phyloP scores from a whole-genome alignment of 2,329 filamentous ascomycete genomes.

The Aspergillus ruber region DNA sequence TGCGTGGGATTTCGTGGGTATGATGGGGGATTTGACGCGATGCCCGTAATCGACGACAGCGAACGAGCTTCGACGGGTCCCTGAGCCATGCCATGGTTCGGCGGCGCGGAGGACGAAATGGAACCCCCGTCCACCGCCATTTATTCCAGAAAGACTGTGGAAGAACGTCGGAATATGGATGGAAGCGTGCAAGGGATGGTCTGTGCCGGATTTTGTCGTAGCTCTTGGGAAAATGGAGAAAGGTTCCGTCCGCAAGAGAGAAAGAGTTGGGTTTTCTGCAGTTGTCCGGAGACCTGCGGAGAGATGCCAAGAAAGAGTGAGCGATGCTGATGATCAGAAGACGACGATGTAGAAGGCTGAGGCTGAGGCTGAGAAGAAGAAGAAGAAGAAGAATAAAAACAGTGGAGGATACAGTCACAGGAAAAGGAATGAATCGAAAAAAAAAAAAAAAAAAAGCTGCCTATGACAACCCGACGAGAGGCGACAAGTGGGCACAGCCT shows the following conservation, averaged over 20 bases:
- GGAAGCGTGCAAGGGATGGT: no score
- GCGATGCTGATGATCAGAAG: background rate
- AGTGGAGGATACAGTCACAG: slow-evolving; percentile 4
- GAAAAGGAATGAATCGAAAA: slow-evolving; percentile 3
- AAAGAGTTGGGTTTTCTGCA: no score
- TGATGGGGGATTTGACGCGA: slow-evolving; percentile 79
- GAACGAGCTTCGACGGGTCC: slow-evolving; percentile 69
- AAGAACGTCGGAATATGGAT: background rate
- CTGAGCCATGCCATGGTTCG: slow-evolving; percentile 9
- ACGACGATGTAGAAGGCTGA: background rate
- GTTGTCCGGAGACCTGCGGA: slow-evolving; percentile 2
- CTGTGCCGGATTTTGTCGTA: no score
- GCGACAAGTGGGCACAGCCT: background rate
- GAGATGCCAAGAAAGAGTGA: slow-evolving; percentile 4
- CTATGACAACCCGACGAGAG: slow-evolving; percentile 1
- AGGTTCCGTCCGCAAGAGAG: no score
- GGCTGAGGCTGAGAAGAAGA: no score
- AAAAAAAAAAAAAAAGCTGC: slow-evolving; percentile 11
- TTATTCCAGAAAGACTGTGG: slow-evolving; percentile 1
- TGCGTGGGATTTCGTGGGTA: slow-evolving; percentile 74
- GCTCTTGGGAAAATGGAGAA: background rate
- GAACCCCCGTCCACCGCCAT: slow-evolving; percentile 24
- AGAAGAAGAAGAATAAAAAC: no score
- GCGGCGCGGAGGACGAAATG: slow-evolving; percentile 18
- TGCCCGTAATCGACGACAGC: slow-evolving; percentile 67